Evolutionary conservation across 2,329 filamentous ascomycete genomes (phyloP).

Genomic region (Colletotrichum salicis): DNA sequence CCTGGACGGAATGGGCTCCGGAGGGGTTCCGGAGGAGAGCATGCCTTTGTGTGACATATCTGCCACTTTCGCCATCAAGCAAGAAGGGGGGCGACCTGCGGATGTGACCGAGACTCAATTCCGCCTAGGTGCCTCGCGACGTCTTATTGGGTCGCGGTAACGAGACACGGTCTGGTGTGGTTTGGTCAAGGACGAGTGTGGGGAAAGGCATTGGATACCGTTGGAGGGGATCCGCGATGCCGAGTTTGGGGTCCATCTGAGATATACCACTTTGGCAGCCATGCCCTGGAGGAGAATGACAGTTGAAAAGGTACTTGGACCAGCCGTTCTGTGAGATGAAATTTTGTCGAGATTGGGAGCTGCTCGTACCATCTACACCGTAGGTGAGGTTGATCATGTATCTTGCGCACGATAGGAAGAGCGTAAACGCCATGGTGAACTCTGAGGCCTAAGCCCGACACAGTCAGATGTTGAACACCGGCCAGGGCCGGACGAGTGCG

Average conservation of each 20-base stretch:
- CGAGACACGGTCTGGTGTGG: conserved; percentile 1
- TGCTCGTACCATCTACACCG: neutral
- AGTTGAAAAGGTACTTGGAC: neutral
- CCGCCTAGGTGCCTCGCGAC: neutral
- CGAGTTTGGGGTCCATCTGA: neutral
- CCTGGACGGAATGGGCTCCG: conserved; percentile 17
- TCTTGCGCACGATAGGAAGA: neutral
- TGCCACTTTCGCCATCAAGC: neutral
- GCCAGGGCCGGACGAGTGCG: neutral
- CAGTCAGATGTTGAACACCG: neutral
- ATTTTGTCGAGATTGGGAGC: neutral
- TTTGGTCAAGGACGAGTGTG: conserved; percentile 5
- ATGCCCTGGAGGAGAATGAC: conserved; percentile 10
- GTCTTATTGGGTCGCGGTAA: neutral
- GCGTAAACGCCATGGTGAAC: neutral
- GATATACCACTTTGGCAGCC: conserved; percentile 1
- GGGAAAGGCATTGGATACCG: conserved; percentile 19
- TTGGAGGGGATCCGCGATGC: conserved; percentile 17
- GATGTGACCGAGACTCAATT: conserved; percentile 26
- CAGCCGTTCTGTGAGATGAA: neutral
- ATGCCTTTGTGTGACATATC: neutral
- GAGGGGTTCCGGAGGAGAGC: neutral
- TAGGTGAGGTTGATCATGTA: neutral
- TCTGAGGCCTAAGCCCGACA: neutral
- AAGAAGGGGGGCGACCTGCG: neutral